Conservation (phyloP, 2,329 filamentous ascomycete species). For the Neofusicoccum ribis region DNA sequence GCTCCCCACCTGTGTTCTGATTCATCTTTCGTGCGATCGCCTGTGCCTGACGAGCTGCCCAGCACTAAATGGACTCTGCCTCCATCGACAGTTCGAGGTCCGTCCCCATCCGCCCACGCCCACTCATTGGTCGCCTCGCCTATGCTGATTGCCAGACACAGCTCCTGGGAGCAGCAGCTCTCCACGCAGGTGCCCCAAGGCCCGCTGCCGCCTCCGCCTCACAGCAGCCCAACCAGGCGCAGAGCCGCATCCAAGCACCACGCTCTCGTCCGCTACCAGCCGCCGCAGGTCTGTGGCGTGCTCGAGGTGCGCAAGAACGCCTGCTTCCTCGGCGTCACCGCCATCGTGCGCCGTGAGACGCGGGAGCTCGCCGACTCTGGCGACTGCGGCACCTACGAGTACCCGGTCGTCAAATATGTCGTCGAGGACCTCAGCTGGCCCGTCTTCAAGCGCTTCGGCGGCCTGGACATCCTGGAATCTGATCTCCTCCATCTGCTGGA, state of each 20-base stretch:
- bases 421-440: slow-evolving; percentile 12
- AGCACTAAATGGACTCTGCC: background rate
- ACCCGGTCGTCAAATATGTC: slow-evolving; percentile 5
- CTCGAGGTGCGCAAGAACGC: slow-evolving; percentile 10
- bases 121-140: slow-evolving; percentile 3
- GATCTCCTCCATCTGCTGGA: slow-evolving; percentile 9
- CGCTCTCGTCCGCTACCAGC: slow-evolving; percentile 4
- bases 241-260: background rate
- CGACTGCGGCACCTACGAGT: background rate
- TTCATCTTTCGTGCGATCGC: background rate
- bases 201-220: slow-evolving; percentile 5
- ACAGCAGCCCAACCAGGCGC: background rate
- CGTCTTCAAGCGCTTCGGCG: slow-evolving; percentile 14
- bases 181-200: slow-evolving; percentile 3
- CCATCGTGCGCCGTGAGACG: slow-evolving; percentile 6
- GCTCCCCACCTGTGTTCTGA: background rate
- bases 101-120: background rate
- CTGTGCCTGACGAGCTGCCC: background rate
- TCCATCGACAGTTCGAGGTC: slow-evolving; percentile 11
- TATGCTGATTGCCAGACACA: background rate
- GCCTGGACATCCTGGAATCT: background rate
- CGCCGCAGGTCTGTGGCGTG: slow-evolving; percentile 6
- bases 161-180: background rate
- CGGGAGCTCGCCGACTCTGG: background rate
- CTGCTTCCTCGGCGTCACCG: slow-evolving; percentile 9